Base-by-base conservation (phyloP, 2,329 filamentous ascomycete genomes). In the Botrytis porri region DNA sequence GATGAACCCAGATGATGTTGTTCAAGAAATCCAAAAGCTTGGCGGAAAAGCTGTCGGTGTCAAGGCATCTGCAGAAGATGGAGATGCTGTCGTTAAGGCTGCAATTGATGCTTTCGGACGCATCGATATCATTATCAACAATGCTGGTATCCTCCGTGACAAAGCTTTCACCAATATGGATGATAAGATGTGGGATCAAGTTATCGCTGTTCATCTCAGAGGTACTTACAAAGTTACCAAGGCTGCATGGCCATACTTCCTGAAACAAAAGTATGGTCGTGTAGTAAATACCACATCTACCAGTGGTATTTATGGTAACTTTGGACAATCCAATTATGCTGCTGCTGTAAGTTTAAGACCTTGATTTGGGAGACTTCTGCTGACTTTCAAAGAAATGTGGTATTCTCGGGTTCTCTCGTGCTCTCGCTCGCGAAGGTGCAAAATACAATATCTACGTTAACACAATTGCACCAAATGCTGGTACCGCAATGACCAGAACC, bases 401-500 rank as follows among this genome's bases (percentile, higher is more conserved):
- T 84, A 98, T 99, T 77, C 91, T 99, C 60, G 96, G 96, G 75
- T 94, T 99, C 86, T 97, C 95, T 59, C 93, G 94, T 78, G 93
- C 96, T 69, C 89, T 99, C 72, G 96, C 96, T 69, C 88, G 96
- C 67, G 96, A 99, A 85, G 96, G 96, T 79, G 88, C 89, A 81
- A 98, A 98, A 87, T 94, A 99, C 88, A 97, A 98, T 87, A 98
- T 99, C 83, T 94, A 90, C 80, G 93, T 97, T 83, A 99, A 99
- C 88, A 97, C 95, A 73, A 98, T 99, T 80, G 96, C 96, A 37
- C 96, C 96, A 78, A 99, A 98, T 80, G 96, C 96, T 57, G 96
- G 96, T 79, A 99, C 96, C 62, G 90, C 92, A 81, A 96, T 99
- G 93, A 99, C 96, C 72, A 89, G 91, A 78, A 95, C 93, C 69